Conservation (phyloP, 768 basidiomycete species). For the Mycena rosella region DNA sequence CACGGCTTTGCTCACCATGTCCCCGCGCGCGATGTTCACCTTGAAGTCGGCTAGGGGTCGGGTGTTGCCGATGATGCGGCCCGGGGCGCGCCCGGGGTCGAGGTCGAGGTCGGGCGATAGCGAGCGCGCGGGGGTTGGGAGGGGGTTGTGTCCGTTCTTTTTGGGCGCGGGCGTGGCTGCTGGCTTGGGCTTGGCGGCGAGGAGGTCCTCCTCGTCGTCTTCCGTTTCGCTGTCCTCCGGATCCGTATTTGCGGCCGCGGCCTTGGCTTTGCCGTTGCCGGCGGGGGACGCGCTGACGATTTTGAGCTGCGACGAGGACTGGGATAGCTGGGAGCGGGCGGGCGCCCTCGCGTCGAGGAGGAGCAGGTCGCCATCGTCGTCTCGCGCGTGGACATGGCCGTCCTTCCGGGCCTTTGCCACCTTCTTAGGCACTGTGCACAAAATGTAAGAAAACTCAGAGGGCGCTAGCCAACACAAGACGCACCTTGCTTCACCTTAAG, state of each 20-base stretch:
- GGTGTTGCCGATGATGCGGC: conserved; percentile 81
- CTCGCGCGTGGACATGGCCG: conserved; percentile 70
- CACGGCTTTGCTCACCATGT: conserved; percentile 87
- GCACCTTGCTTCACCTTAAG: conserved; percentile 87
- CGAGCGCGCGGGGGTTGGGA: conserved; percentile 70
- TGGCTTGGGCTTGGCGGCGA: conserved; percentile 30
- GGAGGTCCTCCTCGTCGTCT: conserved; percentile 54
- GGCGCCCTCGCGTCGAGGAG: conserved; percentile 62
- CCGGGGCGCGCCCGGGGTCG: conserved; percentile 69
- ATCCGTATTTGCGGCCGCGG: too few species aligned
- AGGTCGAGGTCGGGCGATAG: conserved; percentile 53
- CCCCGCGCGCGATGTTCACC: conserved; percentile 76
- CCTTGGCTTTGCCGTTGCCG: conserved; percentile 47
- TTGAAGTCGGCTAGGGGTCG: conserved; percentile 84
- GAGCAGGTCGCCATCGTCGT: conserved; percentile 71
- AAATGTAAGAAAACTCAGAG: neutral
- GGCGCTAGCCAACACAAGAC: conserved; percentile 25
- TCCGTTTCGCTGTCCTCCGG: conserved; percentile 69
- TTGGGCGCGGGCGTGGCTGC: conserved; percentile 27
- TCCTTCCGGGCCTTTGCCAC: conserved; percentile 69
- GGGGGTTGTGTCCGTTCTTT: conserved; percentile 38
- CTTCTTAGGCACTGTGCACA: conserved; percentile 70
- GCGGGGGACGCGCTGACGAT: conserved; percentile 32
- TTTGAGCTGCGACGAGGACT: conserved; percentile 32
- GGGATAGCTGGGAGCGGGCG: conserved; percentile 35